A percentile compares a stretch with the other conserved stretches of the same genome.
These are phyloP conservation scores for Meredithiella fracta DNA, from an alignment of 2,329 filamentous ascomycete species.

Conservation along the genomic window DNA sequence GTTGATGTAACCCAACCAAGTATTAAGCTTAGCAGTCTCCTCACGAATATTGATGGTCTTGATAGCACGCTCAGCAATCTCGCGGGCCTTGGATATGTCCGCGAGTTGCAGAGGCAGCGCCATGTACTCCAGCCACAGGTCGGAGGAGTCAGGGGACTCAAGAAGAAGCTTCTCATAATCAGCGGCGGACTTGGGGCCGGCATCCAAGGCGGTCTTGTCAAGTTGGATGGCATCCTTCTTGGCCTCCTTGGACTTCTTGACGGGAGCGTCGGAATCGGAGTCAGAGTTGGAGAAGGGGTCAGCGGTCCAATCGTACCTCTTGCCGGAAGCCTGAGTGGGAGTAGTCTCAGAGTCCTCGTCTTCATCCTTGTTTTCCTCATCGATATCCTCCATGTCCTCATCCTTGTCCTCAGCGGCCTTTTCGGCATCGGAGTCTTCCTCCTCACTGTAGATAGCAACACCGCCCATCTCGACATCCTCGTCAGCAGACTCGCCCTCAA, in stretches of 20 bases:
- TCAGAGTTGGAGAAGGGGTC: constrained; percentile 47
- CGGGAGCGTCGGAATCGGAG: constrained; percentile 33
- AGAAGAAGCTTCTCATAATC: constrained; percentile 91
- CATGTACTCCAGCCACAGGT: constrained; percentile 95
- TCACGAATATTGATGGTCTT: constrained; percentile 82
- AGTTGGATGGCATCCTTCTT: constrained; percentile 51
- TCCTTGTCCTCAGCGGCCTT: constrained; percentile 24
- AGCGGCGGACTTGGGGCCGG: constrained; percentile 71
- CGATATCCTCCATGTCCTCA: constrained; percentile 23
- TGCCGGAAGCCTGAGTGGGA: constrained; percentile 34
- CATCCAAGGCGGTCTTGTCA: constrained; percentile 84
- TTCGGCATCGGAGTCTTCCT: constrained; percentile 27
- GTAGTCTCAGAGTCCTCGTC: constrained; percentile 23
- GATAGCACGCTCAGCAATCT: constrained; percentile 78
- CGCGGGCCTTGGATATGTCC: constrained; percentile 73
- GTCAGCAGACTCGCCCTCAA: constrained; percentile 43
- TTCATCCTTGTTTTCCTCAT: constrained; percentile 22
- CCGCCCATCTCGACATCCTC: constrained; percentile 33
- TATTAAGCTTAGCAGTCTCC: constrained; percentile 81
- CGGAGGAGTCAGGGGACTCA: constrained; percentile 81
- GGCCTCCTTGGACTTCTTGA: constrained; percentile 48
- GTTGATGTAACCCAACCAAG: constrained; percentile 91
- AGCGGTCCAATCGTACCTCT: constrained; percentile 81
- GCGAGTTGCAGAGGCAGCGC: constrained; percentile 91
- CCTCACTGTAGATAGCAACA: constrained; percentile 21